Evolutionary conservation across 179 eudicot genomes (phyloP), one percentile per base, ranked within the genome.

Genomic region (Dionaea muscipula): DNA sequence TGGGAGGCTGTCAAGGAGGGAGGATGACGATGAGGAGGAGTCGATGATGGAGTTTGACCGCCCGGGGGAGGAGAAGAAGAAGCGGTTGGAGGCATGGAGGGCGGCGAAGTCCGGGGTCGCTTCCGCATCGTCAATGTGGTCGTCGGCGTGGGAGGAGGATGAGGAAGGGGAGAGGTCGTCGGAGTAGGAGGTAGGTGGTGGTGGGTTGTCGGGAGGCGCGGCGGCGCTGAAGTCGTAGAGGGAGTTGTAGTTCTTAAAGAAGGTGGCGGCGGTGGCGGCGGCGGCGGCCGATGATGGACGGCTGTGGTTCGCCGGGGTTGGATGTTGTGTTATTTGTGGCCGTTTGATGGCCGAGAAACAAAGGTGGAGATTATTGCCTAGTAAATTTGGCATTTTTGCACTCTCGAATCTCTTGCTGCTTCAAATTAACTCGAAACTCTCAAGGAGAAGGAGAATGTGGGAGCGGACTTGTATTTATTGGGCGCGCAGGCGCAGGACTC

Each of bases 61-160:
- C 16, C 96, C 96, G 0, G 96, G 96, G 49, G 84, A 76, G 59
- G 96, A 77, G 72, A 85, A 75, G 81, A 87, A 87, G 75, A 87
- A 87, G 52, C 96, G 72, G 0, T 64, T 68, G 8, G 94, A 81
- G 39, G 94, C 84, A 52, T 74, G 75, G 51, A 65, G 64, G 16
- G 82, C 64, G 59, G 85, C 70, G 21, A 87, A 62, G 70, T 84
- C 94, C 0, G 90, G 94, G 1, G 78, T 68, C 0, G 35, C 8
- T 31, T 31, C 1, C 5, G 35, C 8, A 11, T 31, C 35, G 35
- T 6, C 8, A 31, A 31, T 31, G 35, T 31, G 35, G 35, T 31
- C 35, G 35, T 31, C 16, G 35, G 16, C 65, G 31, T 69, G 43
- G 57, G 35, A 4, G 10, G 35, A 31, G 8, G 35, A 31, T 0